Evolutionary conservation across 306 rosid species (phyloP), one percentile per base, ranked within the genome.

Genomic region (Begonia loranthoides): DNA sequence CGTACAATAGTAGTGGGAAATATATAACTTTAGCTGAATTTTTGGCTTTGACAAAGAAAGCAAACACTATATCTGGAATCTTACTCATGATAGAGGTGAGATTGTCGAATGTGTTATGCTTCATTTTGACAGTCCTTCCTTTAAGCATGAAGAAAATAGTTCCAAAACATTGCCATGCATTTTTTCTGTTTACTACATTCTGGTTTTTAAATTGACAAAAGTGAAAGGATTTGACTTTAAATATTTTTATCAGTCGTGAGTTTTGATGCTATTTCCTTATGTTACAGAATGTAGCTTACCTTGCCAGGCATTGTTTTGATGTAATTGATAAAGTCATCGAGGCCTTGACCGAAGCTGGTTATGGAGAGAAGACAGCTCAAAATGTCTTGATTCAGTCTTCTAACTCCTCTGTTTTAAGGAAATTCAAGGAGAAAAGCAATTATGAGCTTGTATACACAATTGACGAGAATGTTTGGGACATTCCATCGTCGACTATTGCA

Each of bases 301-400:
- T 92, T 59, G 88, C 84, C 2, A 56, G 57, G 21, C 61, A 67
- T 57, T 56, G 74, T 34, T 59, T 92, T 57, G 38, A 73, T 68
- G 79, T 92, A 60, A 67, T 60, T 7, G 75, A 80, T 71, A 66
- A 62, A 39, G 89, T 86, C 59, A 54, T 67, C 7, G 39, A 15
- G 9, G 70, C 79, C 47, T 72, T 92, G 68, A 69, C 63, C 45
- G 71, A 73, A 67, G 77, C 96, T 71, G 82, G 93, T 58, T 80
- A 80, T 58, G 75, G 68, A 67, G 75, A 75, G 50, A 73, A 59
- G 51, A 69, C 66, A 54, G 1, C 70, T 57, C 78, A 28, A 36
- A 64, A 65, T 61, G 93, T 92, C 58, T 62, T 76, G 74, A 83
- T 92, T 72, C 94, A 83, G 69, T 92, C 99, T 58, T 45, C 75